Conservation (phyloP, 2,329 filamentous ascomycete species). For the Thelonectria rubi region DNA sequence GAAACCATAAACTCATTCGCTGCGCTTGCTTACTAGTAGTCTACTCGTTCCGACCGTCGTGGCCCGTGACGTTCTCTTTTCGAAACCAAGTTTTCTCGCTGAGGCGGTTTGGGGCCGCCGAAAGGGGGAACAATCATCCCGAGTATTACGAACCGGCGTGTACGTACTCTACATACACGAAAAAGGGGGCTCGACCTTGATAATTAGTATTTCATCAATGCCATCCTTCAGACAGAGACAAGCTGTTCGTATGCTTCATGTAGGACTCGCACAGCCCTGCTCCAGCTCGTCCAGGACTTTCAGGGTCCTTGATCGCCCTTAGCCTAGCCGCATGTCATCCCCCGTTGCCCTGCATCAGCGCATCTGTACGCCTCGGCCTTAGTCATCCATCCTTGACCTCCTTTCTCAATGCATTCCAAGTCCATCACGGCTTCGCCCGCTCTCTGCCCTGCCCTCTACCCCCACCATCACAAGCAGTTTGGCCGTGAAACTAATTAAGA, state of each 20-base stretch:
- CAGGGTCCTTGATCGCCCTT: background rate
- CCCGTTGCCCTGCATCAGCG: background rate
- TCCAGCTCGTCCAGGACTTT: background rate
- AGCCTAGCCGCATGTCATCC: background rate
- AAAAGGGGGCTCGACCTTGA: background rate
- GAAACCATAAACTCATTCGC: background rate
- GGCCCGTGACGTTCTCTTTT: background rate
- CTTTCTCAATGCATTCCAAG: too few species aligned
- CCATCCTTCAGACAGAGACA: background rate
- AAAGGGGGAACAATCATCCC: background rate
- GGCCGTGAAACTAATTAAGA: slow-evolving; percentile 24
- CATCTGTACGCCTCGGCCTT: background rate
- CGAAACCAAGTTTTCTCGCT: background rate
- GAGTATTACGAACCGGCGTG: background rate
- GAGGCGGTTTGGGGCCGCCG: background rate
- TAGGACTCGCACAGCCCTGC: background rate
- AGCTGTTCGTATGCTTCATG: background rate
- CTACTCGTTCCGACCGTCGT: background rate
- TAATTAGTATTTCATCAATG: slow-evolving; percentile 6
- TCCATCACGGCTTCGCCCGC: too few species aligned
- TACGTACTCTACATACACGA: background rate
- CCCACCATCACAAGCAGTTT: slow-evolving; percentile 2
- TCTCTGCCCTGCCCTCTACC: too few species aligned
- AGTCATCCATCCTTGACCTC: background rate
- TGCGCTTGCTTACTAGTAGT: background rate